Conservation (phyloP, 306 rosid genomes). For the Senna siamea region DNA sequence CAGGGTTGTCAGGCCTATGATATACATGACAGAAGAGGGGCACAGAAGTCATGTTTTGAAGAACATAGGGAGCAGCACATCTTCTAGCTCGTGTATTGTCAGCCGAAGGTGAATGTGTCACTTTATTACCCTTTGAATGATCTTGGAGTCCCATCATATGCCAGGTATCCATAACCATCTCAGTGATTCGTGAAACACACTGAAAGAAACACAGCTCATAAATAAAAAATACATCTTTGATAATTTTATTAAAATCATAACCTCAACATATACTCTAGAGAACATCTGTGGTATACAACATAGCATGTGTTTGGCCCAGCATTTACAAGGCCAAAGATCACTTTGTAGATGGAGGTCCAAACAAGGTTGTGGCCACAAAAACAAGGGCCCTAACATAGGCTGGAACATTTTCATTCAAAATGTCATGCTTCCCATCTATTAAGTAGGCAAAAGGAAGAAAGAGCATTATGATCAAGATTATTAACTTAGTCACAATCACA, state of each 20-base stretch:
- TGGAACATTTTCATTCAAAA: neutral
- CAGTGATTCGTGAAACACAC: conserved; percentile 77
- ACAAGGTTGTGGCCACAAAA: neutral
- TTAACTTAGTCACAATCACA: too few relatives aligned
- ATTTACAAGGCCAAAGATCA: neutral
- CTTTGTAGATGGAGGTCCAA: neutral
- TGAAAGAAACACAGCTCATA: conserved; percentile 44
- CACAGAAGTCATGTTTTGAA: conserved; percentile 85
- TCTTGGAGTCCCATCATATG: conserved; percentile 55
- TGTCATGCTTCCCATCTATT: too few relatives aligned
- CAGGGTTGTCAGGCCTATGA: conserved; percentile 55
- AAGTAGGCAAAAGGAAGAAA: neutral
- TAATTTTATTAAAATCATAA: neutral
- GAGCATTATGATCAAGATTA: neutral
- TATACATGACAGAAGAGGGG: conserved; percentile 65
- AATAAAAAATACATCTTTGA: conserved; percentile 10
- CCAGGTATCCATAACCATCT: conserved; percentile 70
- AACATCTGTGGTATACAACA: neutral
- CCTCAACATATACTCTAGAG: neutral
- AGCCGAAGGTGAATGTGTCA: conserved; percentile 48
- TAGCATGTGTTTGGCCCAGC: neutral
- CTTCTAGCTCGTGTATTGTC: conserved; percentile 60
- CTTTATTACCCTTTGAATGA: conserved; percentile 50
- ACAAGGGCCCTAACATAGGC: neutral
- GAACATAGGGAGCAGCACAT: conserved; percentile 85